A percentile compares a stretch with the other conserved stretches of the same genome.
These are phyloP conservation scores for Phytophthora pisi DNA, from an alignment of 352 stramenopile genomes.

Conservation along the genomic window DNA sequence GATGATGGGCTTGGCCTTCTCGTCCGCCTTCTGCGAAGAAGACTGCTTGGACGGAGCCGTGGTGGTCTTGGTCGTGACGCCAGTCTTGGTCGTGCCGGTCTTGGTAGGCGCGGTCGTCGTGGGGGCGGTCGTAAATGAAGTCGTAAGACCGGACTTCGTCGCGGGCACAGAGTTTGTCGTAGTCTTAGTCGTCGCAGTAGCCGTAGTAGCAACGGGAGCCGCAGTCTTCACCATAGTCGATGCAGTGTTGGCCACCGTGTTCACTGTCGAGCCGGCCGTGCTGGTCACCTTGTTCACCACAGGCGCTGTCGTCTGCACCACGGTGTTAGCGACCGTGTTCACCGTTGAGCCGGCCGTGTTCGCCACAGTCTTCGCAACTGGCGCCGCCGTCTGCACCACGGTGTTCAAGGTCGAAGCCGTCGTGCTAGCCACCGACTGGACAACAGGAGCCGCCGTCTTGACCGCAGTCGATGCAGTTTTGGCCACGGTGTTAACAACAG, in stretches of 20 bases:
- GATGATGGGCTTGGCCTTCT: constrained; percentile 16
- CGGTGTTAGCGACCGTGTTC: constrained; percentile 11
- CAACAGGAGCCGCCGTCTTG: not conserved
- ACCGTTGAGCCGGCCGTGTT: not conserved
- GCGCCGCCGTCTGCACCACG: constrained; percentile 2
- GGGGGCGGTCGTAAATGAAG: not conserved
- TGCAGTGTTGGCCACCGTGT: constrained; percentile 5
- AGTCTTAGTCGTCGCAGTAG: constrained; percentile 1
- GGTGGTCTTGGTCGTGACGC: constrained; percentile 8
- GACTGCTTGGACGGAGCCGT: constrained; percentile 5
- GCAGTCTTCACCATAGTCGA: not conserved
- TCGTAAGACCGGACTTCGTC: constrained; percentile 15
- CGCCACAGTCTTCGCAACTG: constrained; percentile 4
- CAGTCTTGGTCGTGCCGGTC: constrained; percentile 7
- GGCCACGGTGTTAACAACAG: constrained; percentile 9
- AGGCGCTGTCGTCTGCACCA: constrained; percentile 4
- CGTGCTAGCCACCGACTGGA: not conserved
- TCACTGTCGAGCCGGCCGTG: constrained; percentile 6
- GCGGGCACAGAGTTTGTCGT: constrained; percentile 5
- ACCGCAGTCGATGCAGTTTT: constrained; percentile 13
- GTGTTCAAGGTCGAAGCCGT: not conserved
- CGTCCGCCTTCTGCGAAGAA: constrained; percentile 11
- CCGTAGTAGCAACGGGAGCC: not conserved
- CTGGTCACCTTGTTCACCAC: constrained; percentile 4
- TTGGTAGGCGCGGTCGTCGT: constrained; percentile 13